Base-by-base conservation (phyloP, 768 basidiomycete genomes). In the Tricholoma sp. region DNA sequence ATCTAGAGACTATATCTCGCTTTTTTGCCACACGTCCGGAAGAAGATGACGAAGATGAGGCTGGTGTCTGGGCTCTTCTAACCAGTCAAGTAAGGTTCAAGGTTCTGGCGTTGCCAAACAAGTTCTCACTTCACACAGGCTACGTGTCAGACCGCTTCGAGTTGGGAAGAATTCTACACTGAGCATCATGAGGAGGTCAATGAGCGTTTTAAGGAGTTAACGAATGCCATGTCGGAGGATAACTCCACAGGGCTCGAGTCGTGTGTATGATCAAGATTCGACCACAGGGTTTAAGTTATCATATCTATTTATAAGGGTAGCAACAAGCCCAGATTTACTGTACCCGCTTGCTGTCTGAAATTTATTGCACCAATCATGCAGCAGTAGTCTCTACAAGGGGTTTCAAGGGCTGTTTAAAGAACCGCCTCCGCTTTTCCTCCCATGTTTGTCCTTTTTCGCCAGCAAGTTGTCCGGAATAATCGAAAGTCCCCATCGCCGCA, bases 401-500 rank as follows among this genome's bases (percentile, higher is more conserved):
- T 60, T 76, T 72, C 61, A 76, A 73, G 66, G 79, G 75, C 43
- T 85, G 79, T 72, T 95, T 96, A 80, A 96, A 96, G 75, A 97
- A 96, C 39, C 76, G 80, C 72, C 77, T 82, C 65, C 89, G 81
- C 61, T 78, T 83, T 71, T 91, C 90, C 67, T 92, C 91, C 64
- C 77, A 73, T 60, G 71, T 66, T 59, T 67, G 59, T 52, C 71
- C 70, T 4, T 71, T 63, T 51, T 79, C 76, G 41, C 83, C 83
- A 10, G 72, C 66, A 57, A 88, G 71, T 63, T 84, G 77, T 54
- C 93, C 91, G 21, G 87, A 82, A 61, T 88, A 88, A 64, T 94
- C 89, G 67, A 88, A 91, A 39, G 84, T 82, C 14, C 92, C 95
- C 69, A 94, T 83, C 5, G 85, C 79, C 11, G 85, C 86, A 52